Evolutionary conservation across 805 yeast genomes (phyloP), one percentile per base, ranked within the genome.

Genomic region (Diddensiella caesifluorescens): DNA sequence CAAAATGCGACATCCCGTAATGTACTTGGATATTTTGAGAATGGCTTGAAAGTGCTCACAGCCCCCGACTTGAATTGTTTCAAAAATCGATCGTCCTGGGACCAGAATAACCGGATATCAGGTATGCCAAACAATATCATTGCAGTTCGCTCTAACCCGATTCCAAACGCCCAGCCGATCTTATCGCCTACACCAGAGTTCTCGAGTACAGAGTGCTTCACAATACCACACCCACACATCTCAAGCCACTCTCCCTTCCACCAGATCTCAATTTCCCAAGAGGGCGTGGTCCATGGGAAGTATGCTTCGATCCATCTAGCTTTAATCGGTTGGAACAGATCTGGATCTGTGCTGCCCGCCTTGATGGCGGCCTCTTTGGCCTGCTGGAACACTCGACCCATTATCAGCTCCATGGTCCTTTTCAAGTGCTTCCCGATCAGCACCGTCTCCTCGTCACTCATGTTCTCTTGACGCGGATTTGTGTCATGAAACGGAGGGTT

Each of bases 221-320:
- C 95, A 27, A 90, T 72, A 20, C 98, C 98, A 64, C 95, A 86
- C 0, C 98, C 98, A 56, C 95, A 86, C 60, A 95, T 80, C 65
- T 92, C 98, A 26, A 92, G 70, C 98, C 98, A 92, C 52, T 89
- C 95, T 39, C 92, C 95, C 59, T 88, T 85, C 97, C 97, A 92
- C 89, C 94, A 88, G 3, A 92, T 95, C 64, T 92, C 98, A 52
- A 94, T 87, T 57, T 92, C 97, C 94, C 95, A 92, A 32, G 95
- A 84, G 3, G 98, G 98, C 1, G 95, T 79, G 2, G 98, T 92
- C 97, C 97, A 92, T 3, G 98, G 98, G 68, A 92, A 92, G 56
- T 80, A 86, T 0, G 92, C 95, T 55, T 86, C 94, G 25, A 88
- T 83, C 98, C 98, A 92, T 52, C 97, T 73, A 15, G 89, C 84